Evolutionary conservation across 139 green algal genomes (phyloP), one percentile per base, ranked within the genome.

Genomic region (Coelastrella sp.): DNA sequence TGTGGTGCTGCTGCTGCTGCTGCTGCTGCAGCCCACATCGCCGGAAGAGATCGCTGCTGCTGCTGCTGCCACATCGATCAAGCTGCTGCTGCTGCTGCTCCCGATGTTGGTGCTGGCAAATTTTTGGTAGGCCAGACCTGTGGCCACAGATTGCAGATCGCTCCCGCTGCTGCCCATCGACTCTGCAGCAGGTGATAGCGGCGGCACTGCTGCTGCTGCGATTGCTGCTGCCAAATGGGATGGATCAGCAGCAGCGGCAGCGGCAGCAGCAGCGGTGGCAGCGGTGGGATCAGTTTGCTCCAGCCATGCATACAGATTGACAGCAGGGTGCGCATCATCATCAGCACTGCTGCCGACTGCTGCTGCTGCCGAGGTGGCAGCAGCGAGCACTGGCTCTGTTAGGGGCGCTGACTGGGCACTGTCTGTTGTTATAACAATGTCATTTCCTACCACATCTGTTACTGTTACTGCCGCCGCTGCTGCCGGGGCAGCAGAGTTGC

Each of bases 321-420:
- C 64, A 2, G 66, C 13, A 8, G 83, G 83, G 17, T 88, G 83
- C 19, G n/a, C 32, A 58, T 4, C 59, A 80, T 54, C n/a, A 20
- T 7, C 59, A 47, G 32, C 32, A 1, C 4, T 7, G 57, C 68
- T 10, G 0, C 5, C 81, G 68, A 60, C 61, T 61, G 89, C 66
- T 56, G 77, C 83, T 80, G 83, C 64, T 86, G 60, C 59, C 10
- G 79, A 47, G 22, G 82, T 79, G 19, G 82, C 82, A 19, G 82
- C 82, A 57, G 83, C 83, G 2, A 88, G 56, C 54, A 80, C 83
- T 22, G 83, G 83, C 54, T 88, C 83, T 54, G 83, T 88, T 17
- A 88, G 68, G 13, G 68, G 83, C 19, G 54, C 68, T 17, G 32
- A 4, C 58, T 13, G 56, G 13, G 54, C 54, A 16, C n/a, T 47